Conservation (phyloP, 2,329 filamentous ascomycete species). For the Xylariomycetidae sp. region DNA sequence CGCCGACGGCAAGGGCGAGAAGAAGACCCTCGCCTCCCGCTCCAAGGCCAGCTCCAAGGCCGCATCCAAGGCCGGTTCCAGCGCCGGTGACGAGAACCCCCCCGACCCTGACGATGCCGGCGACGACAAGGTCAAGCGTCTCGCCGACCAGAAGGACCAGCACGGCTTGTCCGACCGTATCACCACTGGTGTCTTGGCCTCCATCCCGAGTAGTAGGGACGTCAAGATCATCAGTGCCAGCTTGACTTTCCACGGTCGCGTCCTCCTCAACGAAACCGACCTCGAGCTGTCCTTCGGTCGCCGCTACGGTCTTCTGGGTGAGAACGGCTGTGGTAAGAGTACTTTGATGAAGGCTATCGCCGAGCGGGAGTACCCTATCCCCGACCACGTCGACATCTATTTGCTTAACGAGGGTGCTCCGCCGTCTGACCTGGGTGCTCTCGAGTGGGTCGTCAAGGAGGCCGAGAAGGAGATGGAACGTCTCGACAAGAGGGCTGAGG, state of each 20-base stretch:
- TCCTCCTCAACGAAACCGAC: slow-evolving; percentile 88
- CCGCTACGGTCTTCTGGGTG: slow-evolving; percentile 89
- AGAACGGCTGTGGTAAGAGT: slow-evolving; percentile 99
- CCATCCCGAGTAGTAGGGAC: slow-evolving; percentile 77
- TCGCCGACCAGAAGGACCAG: slow-evolving; percentile 91
- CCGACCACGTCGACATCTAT: slow-evolving; percentile 96
- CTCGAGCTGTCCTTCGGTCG: slow-evolving; percentile 90
- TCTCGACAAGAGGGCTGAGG: slow-evolving; percentile 82
- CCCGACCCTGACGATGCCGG: slow-evolving; percentile 62
- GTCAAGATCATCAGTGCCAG: slow-evolving; percentile 94
- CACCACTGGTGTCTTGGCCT: slow-evolving; percentile 92
- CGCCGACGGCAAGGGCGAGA: slow-evolving; percentile 65
- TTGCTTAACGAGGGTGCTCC: slow-evolving; percentile 95
- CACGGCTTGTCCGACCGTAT: slow-evolving; percentile 95
- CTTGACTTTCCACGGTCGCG: slow-evolving; percentile 95
- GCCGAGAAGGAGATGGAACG: slow-evolving; percentile 88
- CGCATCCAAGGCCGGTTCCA: slow-evolving; percentile 56
- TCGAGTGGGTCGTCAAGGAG: slow-evolving; percentile 96
- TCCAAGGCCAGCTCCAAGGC: slow-evolving; percentile 64
- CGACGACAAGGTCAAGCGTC: slow-evolving; percentile 75
- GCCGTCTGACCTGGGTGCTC: slow-evolving; percentile 77
- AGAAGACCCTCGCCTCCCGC: slow-evolving; percentile 66
- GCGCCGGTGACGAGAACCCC: slow-evolving; percentile 61
- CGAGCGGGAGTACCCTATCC: slow-evolving; percentile 89
- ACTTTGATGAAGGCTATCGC: slow-evolving; percentile 95